Base-by-base conservation (phyloP, 192 early-diverging fungal species). In the Backusella mclennaniae region DNA sequence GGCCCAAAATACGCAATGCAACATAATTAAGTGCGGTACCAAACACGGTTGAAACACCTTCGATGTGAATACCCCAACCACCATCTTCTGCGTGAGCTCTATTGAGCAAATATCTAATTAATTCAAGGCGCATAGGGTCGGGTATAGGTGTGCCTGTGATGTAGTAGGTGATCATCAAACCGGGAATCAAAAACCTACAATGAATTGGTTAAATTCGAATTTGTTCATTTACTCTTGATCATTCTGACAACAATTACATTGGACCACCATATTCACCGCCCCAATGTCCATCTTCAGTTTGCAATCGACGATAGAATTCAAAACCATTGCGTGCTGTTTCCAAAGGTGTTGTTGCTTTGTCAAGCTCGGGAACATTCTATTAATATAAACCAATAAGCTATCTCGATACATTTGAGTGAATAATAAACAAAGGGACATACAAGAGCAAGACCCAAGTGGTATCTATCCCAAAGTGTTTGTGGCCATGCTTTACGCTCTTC, bases 31-130 rank as follows among this genome's bases (percentile, higher is more conserved):
- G 83, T 1, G 94, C 92, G 0, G 98, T 99, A 67, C 97, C 97
- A 86, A 99, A 99, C 12, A 94, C 95, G 2, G 97, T 96, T 23
- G 97, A 98, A 29, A 87, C 82, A 63, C 94, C 89, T 84, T 98
- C 97, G 63, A 95, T 95, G 82, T 99, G 98, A 66, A 99, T 88
- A 15, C 98, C 97, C 97, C 97, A 99, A 9, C 98, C 98, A 41
- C 98, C 98, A 76, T 98, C 96, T 29, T 90, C 91, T 38, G 83
- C 78, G 78, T 95, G 84, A 1, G 97, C 97, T 73, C 90, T 84
- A 83, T 92, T 93, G 44, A 93, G 82, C 67, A 99, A 76, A 84
- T 98, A 99, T 39, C 95, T 89, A 46, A 93, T 91, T 73, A 98
- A 87, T 87, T 98, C 98, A 4, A 88, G 85, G 33, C 82, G 75